Percentiles rank a stretch among this genome's conserved stretches.
Evolutionary conservation across 2,329 filamentous ascomycete species (phyloP).

Genomic region (Stagonosporopsis chrysanthemi): DNA sequence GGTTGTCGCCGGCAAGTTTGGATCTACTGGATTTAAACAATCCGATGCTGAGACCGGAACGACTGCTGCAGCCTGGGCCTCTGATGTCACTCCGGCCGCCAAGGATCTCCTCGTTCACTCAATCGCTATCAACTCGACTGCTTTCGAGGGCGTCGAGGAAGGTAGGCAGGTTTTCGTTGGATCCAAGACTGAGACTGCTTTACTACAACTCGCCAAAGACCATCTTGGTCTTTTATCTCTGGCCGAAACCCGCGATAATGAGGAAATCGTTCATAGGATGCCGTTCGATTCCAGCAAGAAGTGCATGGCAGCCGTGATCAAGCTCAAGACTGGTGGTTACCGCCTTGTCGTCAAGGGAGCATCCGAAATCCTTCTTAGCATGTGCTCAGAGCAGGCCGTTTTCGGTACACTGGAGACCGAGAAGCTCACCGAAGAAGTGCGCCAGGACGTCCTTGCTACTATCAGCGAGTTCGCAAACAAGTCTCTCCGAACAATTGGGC

Average conservation of each 20-base stretch:
- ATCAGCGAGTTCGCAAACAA: conserved; percentile 51
- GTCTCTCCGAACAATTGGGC: conserved; percentile 54
- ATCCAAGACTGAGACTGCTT: conserved; percentile 65
- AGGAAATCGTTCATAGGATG: conserved; percentile 59
- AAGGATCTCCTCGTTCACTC: conserved; percentile 41
- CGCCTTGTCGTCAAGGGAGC: conserved; percentile 64
- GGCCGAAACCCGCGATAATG: conserved; percentile 56
- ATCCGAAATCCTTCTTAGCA: conserved; percentile 62
- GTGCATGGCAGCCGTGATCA: conserved; percentile 65
- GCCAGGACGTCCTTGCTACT: conserved; percentile 32
- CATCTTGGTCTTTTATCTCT: conserved; percentile 61
- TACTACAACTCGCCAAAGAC: conserved; percentile 60
- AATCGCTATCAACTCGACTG: conserved; percentile 58
- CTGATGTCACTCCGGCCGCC: conserved; percentile 53
- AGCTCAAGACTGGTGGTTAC: conserved; percentile 56
- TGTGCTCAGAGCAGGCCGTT: conserved; percentile 44
- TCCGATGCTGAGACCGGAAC: conserved; percentile 56
- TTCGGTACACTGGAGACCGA: conserved; percentile 30
- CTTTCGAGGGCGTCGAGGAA: conserved; percentile 56
- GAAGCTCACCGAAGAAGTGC: conserved; percentile 24
- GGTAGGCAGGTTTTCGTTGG: conserved; percentile 62
- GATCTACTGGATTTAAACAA: conserved; percentile 56
- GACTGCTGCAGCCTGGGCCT: conserved; percentile 51
- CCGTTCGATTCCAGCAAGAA: conserved; percentile 65
- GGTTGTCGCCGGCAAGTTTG: conserved; percentile 51